phyloP scores from a whole-genome alignment of 2,329 filamentous ascomycete genomes.

The Ascochyta rabiei region DNA sequence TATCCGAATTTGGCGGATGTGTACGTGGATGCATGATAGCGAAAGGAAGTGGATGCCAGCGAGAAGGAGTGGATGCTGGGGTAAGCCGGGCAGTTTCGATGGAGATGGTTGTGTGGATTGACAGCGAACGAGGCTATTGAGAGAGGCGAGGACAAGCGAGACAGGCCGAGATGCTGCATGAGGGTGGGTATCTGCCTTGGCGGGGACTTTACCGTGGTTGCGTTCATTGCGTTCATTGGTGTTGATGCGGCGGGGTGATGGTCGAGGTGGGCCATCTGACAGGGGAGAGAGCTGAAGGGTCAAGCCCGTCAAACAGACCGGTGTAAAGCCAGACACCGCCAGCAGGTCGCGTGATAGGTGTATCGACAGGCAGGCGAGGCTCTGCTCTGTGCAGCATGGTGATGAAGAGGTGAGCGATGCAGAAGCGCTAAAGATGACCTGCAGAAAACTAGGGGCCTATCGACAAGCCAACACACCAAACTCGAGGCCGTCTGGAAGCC shows the following conservation, averaged over 20 bases:
- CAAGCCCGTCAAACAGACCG: constrained; percentile 7
- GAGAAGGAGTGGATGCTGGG: neutral
- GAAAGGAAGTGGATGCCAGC: neutral
- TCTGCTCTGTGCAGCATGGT: constrained; percentile 6
- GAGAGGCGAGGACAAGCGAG: constrained; percentile 15
- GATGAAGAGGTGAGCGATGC: constrained; percentile 3
- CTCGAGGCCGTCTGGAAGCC: constrained; percentile 1
- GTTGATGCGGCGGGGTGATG: neutral
- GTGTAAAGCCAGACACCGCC: neutral
- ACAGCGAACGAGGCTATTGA: constrained; percentile 16
- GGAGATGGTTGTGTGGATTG: constrained; percentile 4
- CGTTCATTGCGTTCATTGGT: neutral
- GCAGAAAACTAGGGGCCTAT: constrained; percentile 12
- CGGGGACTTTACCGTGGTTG: neutral
- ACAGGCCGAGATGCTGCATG: constrained; percentile 18
- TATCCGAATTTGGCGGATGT: constrained; percentile 74
- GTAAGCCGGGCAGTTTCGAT: neutral
- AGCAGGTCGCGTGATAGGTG: constrained; percentile 4
- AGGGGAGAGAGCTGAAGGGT: neutral
- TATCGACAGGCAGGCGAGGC: neutral
- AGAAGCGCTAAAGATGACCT: constrained; percentile 16
- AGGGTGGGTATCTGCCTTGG: constrained; percentile 6
- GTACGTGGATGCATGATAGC: constrained; percentile 37
- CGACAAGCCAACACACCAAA: neutral
- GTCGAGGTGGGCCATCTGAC: neutral